Conservation (phyloP, 2,329 filamentous ascomycete species). For the Metarhizium sp. region DNA sequence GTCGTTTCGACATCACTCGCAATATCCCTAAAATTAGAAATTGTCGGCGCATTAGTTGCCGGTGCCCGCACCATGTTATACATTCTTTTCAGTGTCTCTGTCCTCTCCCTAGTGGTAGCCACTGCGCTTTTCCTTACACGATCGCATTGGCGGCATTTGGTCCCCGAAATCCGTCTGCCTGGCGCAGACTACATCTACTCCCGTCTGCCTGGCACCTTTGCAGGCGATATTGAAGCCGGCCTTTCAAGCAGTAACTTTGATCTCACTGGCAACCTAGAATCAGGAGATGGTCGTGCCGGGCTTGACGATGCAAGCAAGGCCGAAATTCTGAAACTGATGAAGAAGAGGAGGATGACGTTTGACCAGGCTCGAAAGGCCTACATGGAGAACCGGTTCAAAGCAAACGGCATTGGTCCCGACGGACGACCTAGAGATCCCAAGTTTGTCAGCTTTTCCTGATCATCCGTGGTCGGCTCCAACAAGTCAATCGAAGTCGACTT, state of each 20-base stretch:
- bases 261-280: conserved; percentile 67
- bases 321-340: conserved; percentile 87
- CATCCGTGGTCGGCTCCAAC: not conserved
- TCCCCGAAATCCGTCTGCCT: conserved; percentile 51
- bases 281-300: conserved; percentile 68
- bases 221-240: conserved; percentile 78
- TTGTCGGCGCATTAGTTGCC: not conserved
- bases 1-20: not conserved
- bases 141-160: conserved; percentile 60
- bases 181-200: conserved; percentile 60
- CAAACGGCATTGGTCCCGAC: conserved; percentile 81
- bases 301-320: conserved; percentile 72
- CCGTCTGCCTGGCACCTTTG: conserved; percentile 67
- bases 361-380: conserved; percentile 84
- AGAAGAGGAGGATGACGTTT: conserved; percentile 69
- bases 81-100: conserved; percentile 67
- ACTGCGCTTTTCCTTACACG: conserved; percentile 78
- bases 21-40: not conserved
- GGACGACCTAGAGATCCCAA: conserved; percentile 85
- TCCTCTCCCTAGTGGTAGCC: conserved; percentile 60
- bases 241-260: conserved; percentile 79
- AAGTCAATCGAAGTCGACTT: not conserved
- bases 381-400: conserved; percentile 77
- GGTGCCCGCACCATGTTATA: conserved; percentile 54
- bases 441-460: conserved; percentile 72